Conservation (phyloP, 108 stramenopile genomes). For the Fragilaria crotonensis region DNA sequence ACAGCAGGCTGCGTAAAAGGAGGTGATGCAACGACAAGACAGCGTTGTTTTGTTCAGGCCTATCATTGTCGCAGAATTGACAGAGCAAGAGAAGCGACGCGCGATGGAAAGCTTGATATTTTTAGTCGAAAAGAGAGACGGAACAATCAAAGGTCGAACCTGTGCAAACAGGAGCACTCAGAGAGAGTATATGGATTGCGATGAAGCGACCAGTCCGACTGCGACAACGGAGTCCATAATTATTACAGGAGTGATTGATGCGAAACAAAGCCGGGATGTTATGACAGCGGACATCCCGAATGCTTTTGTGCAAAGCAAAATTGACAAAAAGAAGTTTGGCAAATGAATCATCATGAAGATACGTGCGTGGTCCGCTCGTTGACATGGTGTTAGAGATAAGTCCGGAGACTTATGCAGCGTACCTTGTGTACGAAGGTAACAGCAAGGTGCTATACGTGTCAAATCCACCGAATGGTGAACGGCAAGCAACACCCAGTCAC, state of each 20-base stretch:
- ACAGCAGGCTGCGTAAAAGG: constrained; percentile 5
- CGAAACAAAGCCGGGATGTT: constrained; percentile 26
- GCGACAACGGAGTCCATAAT: constrained; percentile 17
- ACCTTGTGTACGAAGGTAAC: constrained; percentile 4
- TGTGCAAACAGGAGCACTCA: constrained; percentile 30
- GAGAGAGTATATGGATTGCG: constrained; percentile 12
- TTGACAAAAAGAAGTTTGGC: constrained; percentile 5
- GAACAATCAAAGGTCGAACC: constrained; percentile 18
- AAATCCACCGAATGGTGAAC: constrained; percentile 5
- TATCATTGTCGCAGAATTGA: constrained; percentile 7
- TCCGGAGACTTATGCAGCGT: constrained; percentile 9
- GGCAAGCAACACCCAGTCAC: constrained; percentile 6
- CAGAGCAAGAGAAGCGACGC: constrained; percentile 1
- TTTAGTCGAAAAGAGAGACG: constrained; percentile 23
- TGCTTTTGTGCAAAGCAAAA: constrained; percentile 33
- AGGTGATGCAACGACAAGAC: constrained; percentile 31
- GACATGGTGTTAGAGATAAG: constrained; percentile 20
- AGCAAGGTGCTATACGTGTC: background rate
- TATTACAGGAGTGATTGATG: constrained; percentile 26
- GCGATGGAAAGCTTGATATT: constrained; percentile 28
- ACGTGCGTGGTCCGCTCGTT: constrained; percentile 11
- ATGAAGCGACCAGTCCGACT: constrained; percentile 21
- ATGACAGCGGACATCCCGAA: constrained; percentile 25
- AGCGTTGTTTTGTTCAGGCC: constrained; percentile 20
- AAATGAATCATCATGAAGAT: constrained; percentile 13